A percentile compares a stretch with the other conserved stretches of the same genome.
Conservation (phyloP, 1,139 yeast species). For the Geotrichum bryndzae region DNA sequence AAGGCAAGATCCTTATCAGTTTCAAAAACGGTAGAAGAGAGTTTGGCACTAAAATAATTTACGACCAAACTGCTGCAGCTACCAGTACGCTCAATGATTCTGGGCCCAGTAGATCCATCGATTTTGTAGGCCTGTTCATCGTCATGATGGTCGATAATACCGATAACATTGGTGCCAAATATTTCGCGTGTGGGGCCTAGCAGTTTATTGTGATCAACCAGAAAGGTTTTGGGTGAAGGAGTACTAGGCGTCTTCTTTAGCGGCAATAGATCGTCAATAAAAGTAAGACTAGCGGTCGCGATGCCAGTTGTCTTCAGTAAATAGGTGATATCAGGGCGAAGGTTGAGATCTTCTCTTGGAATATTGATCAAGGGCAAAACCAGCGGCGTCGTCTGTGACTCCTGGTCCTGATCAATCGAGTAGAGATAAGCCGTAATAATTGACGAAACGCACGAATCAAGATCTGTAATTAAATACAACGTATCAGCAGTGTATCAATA, state of each 20-base stretch:
- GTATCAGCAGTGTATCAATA: neutral
- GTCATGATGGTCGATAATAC: conserved; percentile 81
- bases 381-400: conserved; percentile 2
- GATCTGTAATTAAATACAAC: conserved; percentile 38
- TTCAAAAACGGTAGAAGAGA: conserved; percentile 17
- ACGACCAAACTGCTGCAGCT: conserved; percentile 75
- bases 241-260: conserved; percentile 4
- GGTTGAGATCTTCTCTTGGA: conserved; percentile 53
- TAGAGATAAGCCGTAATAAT: conserved; percentile 60
- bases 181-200: conserved; percentile 46
- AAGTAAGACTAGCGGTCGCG: conserved; percentile 47
- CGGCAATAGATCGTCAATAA: conserved; percentile 53
- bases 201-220: conserved; percentile 79
- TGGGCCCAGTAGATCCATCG: conserved; percentile 41
- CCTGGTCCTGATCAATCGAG: conserved; percentile 20
- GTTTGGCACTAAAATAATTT: conserved; percentile 47
- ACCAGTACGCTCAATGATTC: conserved; percentile 58
- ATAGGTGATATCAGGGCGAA: conserved; percentile 65
- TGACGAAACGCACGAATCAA: conserved; percentile 80
- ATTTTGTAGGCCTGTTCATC: conserved; percentile 52
- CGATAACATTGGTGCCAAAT: conserved; percentile 40
- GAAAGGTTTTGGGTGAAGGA: conserved; percentile 35
- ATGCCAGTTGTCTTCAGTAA: conserved; percentile 49
- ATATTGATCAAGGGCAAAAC: conserved; percentile 70
- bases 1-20: conserved; percentile 39